Conservation (phyloP, 2,329 filamentous ascomycete species). For the Emmonsiellopsis sp. region DNA sequence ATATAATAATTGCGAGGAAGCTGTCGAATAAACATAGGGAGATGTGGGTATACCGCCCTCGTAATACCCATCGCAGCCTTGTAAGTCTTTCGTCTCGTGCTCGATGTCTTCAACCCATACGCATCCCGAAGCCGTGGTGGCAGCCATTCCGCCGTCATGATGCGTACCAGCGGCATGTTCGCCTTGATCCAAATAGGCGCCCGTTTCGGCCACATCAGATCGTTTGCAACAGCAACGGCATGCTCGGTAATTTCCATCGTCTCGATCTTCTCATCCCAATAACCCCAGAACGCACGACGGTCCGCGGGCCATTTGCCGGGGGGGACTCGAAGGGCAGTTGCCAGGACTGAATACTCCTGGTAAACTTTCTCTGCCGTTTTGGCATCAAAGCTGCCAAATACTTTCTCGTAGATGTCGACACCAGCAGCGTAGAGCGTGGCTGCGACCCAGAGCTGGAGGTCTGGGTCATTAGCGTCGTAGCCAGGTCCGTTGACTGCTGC, state of each 20-base stretch:
- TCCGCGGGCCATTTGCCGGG: conserved; percentile 28
- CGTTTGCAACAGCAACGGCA: conserved; percentile 19
- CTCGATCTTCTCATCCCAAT: conserved; percentile 29
- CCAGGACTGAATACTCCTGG: conserved; percentile 19
- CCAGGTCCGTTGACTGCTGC: conserved; percentile 20
- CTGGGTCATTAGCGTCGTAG: conserved; percentile 29
- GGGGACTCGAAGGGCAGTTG: conserved; percentile 20
- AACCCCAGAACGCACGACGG: conserved; percentile 27
- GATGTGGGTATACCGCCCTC: conserved; percentile 15
- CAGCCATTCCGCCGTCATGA: conserved; percentile 22
- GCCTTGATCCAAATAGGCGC: conserved; percentile 18
- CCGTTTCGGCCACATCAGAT: conserved; percentile 20
- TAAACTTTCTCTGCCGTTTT: conserved; percentile 18
- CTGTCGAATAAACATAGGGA: conserved; percentile 18
- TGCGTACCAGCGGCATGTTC: conserved; percentile 18
- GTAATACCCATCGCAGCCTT: conserved; percentile 13
- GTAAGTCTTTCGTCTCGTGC: conserved; percentile 12
- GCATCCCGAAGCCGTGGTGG: conserved; percentile 19
- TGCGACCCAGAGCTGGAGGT: conserved; percentile 33
- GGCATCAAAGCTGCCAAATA: conserved; percentile 24
- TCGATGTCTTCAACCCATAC: conserved; percentile 18
- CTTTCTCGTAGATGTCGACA: conserved; percentile 26
- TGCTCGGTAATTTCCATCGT: conserved; percentile 23
- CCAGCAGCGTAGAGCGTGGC: conserved; percentile 30
- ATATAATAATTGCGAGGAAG: conserved; percentile 21